Evolutionary conservation across 306 rosid genomes (phyloP).

Genomic region (Pyrus betulifolia): DNA sequence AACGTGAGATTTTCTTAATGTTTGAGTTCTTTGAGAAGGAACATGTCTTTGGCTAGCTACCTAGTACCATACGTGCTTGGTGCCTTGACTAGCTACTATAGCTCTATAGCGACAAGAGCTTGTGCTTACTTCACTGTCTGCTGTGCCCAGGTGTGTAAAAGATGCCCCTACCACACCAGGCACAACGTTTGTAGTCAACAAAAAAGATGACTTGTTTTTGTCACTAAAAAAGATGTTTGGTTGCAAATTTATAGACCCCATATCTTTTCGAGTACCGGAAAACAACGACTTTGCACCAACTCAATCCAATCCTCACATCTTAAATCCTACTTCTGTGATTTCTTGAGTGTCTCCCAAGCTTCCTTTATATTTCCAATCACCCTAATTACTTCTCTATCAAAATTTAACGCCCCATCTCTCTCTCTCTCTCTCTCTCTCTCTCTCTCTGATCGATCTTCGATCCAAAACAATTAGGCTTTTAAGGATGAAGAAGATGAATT

Average conservation of each 20-base stretch:
- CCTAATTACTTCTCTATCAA: not conserved
- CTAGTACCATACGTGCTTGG: not conserved
- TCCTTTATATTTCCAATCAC: slow-evolving; percentile 11
- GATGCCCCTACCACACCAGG: not conserved
- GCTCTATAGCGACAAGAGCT: slow-evolving; percentile 7
- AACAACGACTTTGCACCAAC: slow-evolving; percentile 56
- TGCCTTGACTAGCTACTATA: slow-evolving; percentile 2
- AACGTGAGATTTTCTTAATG: too few relatives aligned
- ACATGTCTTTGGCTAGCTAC: not conserved
- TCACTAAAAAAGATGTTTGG: slow-evolving; percentile 35
- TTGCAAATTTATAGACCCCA: slow-evolving; percentile 48
- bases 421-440: slow-evolving; percentile 9
- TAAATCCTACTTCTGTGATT: slow-evolving; percentile 21
- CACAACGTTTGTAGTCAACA: not conserved
- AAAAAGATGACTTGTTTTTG: slow-evolving; percentile 46
- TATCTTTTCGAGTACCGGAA: slow-evolving; percentile 45
- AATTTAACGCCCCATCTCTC: not conserved
- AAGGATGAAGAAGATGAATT: slow-evolving; percentile 75
- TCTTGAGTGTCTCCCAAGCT: slow-evolving; percentile 52
- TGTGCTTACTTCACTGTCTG: slow-evolving; percentile 12
- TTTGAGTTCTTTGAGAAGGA: too few relatives aligned
- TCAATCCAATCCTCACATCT: slow-evolving; percentile 17
- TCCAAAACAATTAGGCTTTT: slow-evolving; percentile 15
- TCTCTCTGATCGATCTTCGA: not conserved
- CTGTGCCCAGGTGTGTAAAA: not conserved